phyloP scores from a whole-genome alignment of 176 grass and related monocot species.

The Oryza glaberrima region DNA sequence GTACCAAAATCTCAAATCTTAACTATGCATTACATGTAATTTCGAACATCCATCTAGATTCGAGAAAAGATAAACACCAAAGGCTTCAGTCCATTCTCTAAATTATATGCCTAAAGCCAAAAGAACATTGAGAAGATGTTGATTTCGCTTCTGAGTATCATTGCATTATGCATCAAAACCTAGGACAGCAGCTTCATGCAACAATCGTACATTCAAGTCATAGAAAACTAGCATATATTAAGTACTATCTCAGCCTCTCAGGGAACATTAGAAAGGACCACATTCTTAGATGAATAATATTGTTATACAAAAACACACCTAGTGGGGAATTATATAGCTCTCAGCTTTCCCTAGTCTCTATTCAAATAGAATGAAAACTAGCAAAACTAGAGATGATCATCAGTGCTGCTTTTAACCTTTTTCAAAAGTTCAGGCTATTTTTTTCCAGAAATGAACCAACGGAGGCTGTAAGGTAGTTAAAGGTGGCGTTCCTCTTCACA shows the following conservation, averaged over 20 bases:
- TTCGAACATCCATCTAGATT: background rate
- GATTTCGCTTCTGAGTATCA: background rate
- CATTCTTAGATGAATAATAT: background rate
- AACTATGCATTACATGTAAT: background rate
- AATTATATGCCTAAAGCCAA: background rate
- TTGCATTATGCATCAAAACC: conserved; percentile 17
- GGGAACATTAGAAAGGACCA: conserved; percentile 20
- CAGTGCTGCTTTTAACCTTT: background rate
- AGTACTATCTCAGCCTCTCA: background rate
- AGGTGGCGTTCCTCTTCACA: conserved; percentile 15
- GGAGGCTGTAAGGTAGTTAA: conserved; percentile 15
- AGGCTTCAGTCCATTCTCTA: background rate
- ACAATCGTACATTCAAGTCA: background rate
- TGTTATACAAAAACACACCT: background rate
- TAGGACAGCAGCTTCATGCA: background rate
- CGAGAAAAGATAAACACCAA: background rate
- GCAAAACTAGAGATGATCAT: background rate
- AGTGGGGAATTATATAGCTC: background rate
- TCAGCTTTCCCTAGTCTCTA: background rate
- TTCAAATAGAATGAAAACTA: background rate
- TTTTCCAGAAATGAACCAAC: conserved; percentile 10
- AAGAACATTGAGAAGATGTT: background rate
- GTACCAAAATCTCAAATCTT: background rate
- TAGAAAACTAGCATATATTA: conserved; percentile 1
- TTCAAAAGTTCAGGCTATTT: background rate